A percentile compares a stretch with the other conserved stretches of the same genome.
Evolutionary conservation across 179 eudicot genomes (phyloP).

Genomic region (Camellia oleifera): DNA sequence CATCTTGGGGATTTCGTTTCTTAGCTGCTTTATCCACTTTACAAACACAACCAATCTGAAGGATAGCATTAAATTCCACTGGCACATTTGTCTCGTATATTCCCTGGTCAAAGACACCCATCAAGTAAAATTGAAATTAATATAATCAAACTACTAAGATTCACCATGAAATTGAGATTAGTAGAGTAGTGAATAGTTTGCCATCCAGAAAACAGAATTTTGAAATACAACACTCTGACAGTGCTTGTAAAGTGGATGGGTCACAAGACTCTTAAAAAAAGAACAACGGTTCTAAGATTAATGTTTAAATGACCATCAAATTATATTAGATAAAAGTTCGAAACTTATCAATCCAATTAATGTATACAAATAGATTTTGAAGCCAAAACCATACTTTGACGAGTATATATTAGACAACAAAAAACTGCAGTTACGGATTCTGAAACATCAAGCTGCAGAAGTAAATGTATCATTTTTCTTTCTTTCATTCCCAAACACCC

Average conservation of each 20-base stretch:
- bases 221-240: neutral
- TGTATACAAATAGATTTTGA: neutral
- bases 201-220: neutral
- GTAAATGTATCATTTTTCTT: neutral
- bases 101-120: conserved; percentile 54
- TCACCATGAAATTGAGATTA: neutral
- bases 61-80: conserved; percentile 68
- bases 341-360: neutral
- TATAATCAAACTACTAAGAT: neutral
- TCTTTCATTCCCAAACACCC: neutral
- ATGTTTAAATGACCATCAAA: neutral
- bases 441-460: neutral
- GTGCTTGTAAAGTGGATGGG: neutral
- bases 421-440: neutral
- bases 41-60: conserved; percentile 95
- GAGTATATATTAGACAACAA: neutral
- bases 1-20: conserved; percentile 69
- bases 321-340: neutral
- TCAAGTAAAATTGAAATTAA: conserved; percentile 4
- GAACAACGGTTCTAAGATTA: neutral
- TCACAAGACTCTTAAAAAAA: neutral
- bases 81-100: conserved; percentile 91
- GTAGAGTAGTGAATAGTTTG: neutral
- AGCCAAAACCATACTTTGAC: neutral
- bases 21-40: conserved; percentile 79